phyloP scores from a whole-genome alignment of 169 alveolate species.

The Babesia ovis region DNA sequence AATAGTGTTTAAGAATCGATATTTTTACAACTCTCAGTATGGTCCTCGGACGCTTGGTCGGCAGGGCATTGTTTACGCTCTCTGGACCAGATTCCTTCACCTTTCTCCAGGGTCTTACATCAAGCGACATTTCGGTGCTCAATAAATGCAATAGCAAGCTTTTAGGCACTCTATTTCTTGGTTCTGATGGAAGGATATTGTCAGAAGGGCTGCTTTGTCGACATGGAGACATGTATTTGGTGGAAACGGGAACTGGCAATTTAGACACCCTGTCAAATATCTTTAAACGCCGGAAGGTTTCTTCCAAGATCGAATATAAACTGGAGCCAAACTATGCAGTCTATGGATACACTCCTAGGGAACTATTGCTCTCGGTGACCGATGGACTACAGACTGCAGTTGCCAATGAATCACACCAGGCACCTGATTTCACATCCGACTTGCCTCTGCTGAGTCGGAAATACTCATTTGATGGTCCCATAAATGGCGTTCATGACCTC shows the following conservation, averaged over 20 bases:
- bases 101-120: constrained; percentile 74
- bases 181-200: constrained; percentile 71
- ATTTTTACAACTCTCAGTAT: background rate
- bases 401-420: background rate
- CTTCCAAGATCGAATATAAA: constrained; percentile 30
- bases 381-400: background rate
- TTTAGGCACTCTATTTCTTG: constrained; percentile 53
- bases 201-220: constrained; percentile 67
- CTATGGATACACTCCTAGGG: constrained; percentile 2
- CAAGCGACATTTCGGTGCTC: constrained; percentile 58
- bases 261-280: background rate
- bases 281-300: constrained; percentile 37
- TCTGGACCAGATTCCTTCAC: constrained; percentile 70
- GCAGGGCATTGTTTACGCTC: constrained; percentile 60
- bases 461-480: background rate
- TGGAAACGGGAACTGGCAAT: constrained; percentile 36
- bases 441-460: background rate
- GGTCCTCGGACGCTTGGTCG: constrained; percentile 48
- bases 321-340: background rate
- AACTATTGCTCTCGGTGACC: background rate
- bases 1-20: no score
- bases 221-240: constrained; percentile 5
- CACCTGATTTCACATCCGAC: constrained; percentile 4
- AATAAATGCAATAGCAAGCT: background rate
- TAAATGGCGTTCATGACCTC: background rate